Base-by-base conservation (phyloP, 169 alveolate genomes). In the Amoebophrya sp. region DNA sequence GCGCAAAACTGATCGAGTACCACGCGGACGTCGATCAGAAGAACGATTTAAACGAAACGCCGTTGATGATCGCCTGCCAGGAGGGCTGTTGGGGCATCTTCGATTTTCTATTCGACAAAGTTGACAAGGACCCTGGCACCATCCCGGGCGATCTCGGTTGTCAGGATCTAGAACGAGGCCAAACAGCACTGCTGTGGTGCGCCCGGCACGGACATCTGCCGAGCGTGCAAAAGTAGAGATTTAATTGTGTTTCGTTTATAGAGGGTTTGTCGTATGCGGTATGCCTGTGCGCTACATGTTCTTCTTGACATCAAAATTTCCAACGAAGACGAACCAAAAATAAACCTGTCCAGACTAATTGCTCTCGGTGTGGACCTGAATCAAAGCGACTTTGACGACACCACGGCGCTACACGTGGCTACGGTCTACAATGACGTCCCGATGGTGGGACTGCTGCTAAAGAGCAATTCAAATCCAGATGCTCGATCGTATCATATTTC, bases 1-100 rank as follows among this genome's bases (percentile, higher is more conserved):
- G 83, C 83, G 83, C 83, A 25, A 66, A 66, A 66, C 83, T 66
- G 83, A 66, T 66, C 32, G 83, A 66, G 83, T 66, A 66, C 35
- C 83, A 66, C 18, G 83, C 83, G 35, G 83, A 66, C 18, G 83
- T 66, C 32, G 83, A 66, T 25, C 83, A 66, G 18, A 66, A 66
- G 18, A 66, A 66, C 83, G 83, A 66, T 66, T 25, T 66, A 1
- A 12, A 7, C 83, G 83, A 66, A 25, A 66, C 83, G 83, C 83
- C 83, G 32, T 25, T 66, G 10, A 66, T 66, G 83, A 66, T 66
- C 29, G 83, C 83, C 1, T 66, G 83, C 18, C 83, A 66, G 35
- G 83, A 66, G 83, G 83, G 83, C 1, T 66, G 83, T 25, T 66
- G 83, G 83, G 83, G 83, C 1, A 66, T 66, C 1, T 66, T 66